Conservation (phyloP, 768 basidiomycete genomes). For the Thelephora ganbajun region DNA sequence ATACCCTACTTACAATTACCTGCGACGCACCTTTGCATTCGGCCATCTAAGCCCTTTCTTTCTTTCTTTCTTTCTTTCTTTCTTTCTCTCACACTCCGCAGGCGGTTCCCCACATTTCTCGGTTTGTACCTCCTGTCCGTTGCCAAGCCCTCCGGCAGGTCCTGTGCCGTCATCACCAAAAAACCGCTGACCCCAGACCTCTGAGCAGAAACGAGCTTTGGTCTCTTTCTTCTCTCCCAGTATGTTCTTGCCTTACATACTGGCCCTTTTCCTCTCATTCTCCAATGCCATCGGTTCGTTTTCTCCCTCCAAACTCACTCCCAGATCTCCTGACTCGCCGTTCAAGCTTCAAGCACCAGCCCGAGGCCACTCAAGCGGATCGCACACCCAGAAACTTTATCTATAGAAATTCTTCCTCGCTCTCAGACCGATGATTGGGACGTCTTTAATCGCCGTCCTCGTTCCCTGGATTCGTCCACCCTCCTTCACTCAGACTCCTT, state of each 20-base stretch:
- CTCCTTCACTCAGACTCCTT: conserved; percentile 60
- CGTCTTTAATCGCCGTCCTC: conserved; percentile 1
- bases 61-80: too few species aligned
- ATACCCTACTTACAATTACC: too few species aligned
- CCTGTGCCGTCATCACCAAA: too few species aligned
- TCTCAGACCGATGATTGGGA: not conserved
- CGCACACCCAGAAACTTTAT: conserved; percentile 21
- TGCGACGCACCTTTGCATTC: too few species aligned
- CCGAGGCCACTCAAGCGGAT: conserved; percentile 22
- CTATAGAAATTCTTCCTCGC: conserved; percentile 30
- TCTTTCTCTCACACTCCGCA: too few species aligned
- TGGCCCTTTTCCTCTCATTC: not conserved
- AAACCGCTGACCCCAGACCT: too few species aligned
- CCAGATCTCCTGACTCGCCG: not conserved
- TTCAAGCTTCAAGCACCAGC: conserved; percentile 14
- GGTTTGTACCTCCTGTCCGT: too few species aligned
- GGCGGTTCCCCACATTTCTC: too few species aligned
- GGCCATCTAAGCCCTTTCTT: too few species aligned
- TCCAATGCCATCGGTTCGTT: not conserved
- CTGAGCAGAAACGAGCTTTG: too few species aligned
- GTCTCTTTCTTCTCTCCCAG: not conserved
- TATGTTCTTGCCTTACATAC: not conserved
- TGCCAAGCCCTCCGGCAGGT: too few species aligned
- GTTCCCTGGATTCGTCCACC: conserved; percentile 19
- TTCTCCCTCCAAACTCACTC: not conserved